Base-by-base conservation (phyloP, 2,329 filamentous ascomycete genomes). In the Colletotrichum salicis region DNA sequence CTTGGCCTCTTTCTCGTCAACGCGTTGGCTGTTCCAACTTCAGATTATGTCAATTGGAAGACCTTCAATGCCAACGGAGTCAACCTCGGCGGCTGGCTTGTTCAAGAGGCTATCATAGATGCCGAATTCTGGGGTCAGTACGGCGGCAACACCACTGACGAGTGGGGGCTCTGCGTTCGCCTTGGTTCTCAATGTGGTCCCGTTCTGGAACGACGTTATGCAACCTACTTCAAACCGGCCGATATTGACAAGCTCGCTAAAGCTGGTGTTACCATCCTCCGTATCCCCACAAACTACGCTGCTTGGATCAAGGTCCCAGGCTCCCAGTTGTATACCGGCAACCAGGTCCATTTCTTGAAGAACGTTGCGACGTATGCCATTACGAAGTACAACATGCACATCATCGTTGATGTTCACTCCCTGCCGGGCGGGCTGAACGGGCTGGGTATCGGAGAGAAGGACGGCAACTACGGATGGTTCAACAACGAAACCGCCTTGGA, bases 211-310 rank as follows among this genome's bases (percentile, higher is more conserved):
- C 27, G 51, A 3, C 52, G 58, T 5, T 67, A 67, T 27, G 65
- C 65, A n/a, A 61, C 57, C 19, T 67, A 48, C 33, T 22, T 67
- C 35, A n/a, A n/a, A 13, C 45, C 65, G 4, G 58, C 45, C 24
- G 57, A 67, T n/a, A 63, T 67, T n/a, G 65, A 67, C 31, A 67
- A 67, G 33, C 58, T 67, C 15, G 65, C 65, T n/a, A 27, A 37
- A 5, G 58, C 45, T 24, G 65, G 65, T 8, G 35, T 63, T 22
- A 55, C 51, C 27, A 45, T 67, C 33, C 27, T 67, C 1, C 65
- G 65, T 29, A 67, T 67, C 45, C 65, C 65, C 11, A 67, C 65
- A 10, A 45, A 31, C 48, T 67, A 63, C 58, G 51, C 45, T 31
- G 65, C 65, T 5, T 67, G 65, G 65, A 8, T 67, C 10, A 33